These are phyloP conservation scores for Alnus rubra DNA, from an alignment of 306 rosid species.

Conservation along the genomic window DNA sequence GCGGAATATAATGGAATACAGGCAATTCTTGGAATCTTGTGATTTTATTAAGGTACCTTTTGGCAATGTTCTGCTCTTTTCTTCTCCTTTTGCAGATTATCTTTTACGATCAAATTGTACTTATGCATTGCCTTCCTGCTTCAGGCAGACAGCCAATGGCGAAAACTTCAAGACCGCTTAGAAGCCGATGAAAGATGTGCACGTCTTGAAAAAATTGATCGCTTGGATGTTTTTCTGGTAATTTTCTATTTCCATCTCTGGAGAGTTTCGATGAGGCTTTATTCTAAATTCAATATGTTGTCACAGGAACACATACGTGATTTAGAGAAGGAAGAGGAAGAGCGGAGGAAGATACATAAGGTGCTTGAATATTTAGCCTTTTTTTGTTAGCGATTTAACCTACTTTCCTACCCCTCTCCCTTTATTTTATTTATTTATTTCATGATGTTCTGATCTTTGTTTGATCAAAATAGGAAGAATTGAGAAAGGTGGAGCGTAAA, in stretches of 20 bases:
- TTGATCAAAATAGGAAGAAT: conserved; percentile 66
- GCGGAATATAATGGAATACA: conserved; percentile 60
- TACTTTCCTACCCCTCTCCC: conserved; percentile 2
- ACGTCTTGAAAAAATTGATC: conserved; percentile 82
- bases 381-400: conserved; percentile 17
- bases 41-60: conserved; percentile 79
- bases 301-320: conserved; percentile 75
- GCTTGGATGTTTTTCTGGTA: conserved; percentile 81
- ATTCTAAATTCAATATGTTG: conserved; percentile 29
- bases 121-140: conserved; percentile 25
- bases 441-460: conserved; percentile 28
- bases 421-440: conserved; percentile 16
- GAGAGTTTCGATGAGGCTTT: conserved; percentile 20
- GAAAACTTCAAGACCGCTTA: conserved; percentile 90
- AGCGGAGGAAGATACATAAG: conserved; percentile 85
- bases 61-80: conserved; percentile 12
- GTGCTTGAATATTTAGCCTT: conserved; percentile 38
- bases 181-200: conserved; percentile 93
- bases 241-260: conserved; percentile 16
- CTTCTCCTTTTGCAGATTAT: conserved; percentile 14
- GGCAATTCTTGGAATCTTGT: conserved; percentile 79
- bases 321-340: conserved; percentile 92
- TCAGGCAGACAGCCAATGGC: conserved; percentile 91
- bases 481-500: conserved; percentile 87
- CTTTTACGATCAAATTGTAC: conserved; percentile 21